phyloP scores from a whole-genome alignment of 1,284 basidiomycete species.

The Trichosporon sp. region DNA sequence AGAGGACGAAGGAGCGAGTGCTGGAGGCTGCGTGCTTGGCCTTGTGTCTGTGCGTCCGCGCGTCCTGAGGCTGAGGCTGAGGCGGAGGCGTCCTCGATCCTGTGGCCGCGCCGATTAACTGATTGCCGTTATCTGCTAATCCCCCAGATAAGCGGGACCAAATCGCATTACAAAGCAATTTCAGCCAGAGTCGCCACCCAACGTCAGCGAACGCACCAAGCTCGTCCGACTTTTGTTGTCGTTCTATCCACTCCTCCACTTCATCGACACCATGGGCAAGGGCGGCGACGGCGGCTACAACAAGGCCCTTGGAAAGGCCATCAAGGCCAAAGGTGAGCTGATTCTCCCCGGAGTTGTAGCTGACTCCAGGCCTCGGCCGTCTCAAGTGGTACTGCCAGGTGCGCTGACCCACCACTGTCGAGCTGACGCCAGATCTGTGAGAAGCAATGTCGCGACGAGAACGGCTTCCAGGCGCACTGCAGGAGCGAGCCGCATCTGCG shows the following conservation, averaged over 20 bases:
- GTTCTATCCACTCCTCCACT: neutral
- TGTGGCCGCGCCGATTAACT: no score
- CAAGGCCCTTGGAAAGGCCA: constrained; percentile 87
- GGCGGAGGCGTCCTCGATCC: neutral
- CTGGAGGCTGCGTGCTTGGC: neutral
- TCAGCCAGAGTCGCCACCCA: neutral
- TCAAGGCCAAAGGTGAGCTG: constrained; percentile 76
- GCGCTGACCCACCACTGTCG: constrained; percentile 67
- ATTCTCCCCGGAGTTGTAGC: neutral
- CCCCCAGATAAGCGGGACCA: neutral
- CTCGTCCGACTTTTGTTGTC: neutral
- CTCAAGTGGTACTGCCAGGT: constrained; percentile 95
- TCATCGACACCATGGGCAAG: constrained; percentile 37
- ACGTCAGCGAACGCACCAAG: neutral
- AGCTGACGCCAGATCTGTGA: constrained; percentile 58
- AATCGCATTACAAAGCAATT: neutral
- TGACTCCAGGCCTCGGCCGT: constrained; percentile 63
- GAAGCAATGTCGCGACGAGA: constrained; percentile 86
- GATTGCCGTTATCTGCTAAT: constrained; percentile 7
- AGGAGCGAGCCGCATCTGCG: constrained; percentile 63
- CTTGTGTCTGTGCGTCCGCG: neutral
- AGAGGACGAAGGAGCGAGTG: neutral
- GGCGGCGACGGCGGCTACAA: constrained; percentile 69
- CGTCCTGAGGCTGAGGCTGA: neutral
- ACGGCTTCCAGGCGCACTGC: constrained; percentile 65